These are phyloP conservation scores for Penicillium sp. DNA, from an alignment of 2,329 filamentous ascomycete genomes.

Conservation along the genomic window DNA sequence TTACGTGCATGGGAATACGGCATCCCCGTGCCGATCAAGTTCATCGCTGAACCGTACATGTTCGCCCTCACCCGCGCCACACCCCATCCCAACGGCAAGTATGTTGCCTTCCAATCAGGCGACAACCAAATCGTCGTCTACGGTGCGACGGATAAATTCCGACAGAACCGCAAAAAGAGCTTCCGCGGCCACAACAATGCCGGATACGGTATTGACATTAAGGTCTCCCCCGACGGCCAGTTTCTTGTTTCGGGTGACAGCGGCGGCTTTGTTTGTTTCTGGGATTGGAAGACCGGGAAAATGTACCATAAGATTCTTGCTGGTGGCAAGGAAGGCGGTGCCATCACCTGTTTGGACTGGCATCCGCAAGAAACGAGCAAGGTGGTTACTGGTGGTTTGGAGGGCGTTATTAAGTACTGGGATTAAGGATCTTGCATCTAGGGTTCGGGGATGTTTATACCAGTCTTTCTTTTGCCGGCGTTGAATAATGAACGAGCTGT, in stretches of 20 bases:
- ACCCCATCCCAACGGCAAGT: constrained; percentile 84
- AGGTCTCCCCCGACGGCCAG: constrained; percentile 85
- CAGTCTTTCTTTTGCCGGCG: constrained; percentile 7
- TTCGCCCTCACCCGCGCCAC: constrained; percentile 87
- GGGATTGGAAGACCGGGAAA: constrained; percentile 99
- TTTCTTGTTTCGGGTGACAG: constrained; percentile 85
- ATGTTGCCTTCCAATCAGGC: constrained; percentile 85
- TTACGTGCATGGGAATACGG: constrained; percentile 97
- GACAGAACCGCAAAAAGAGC: constrained; percentile 94
- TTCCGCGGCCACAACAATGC: constrained; percentile 96
- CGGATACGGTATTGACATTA: constrained; percentile 86
- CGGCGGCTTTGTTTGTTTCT: constrained; percentile 88
- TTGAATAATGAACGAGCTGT: constrained; percentile 1
- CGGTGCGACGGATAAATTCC: constrained; percentile 89
- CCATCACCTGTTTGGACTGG: constrained; percentile 87
- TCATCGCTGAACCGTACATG: constrained; percentile 97
- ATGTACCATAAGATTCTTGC: constrained; percentile 97
- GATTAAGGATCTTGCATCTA: constrained; percentile 57
- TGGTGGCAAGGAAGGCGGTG: constrained; percentile 62
- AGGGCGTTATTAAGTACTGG: constrained; percentile 89
- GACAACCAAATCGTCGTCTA: constrained; percentile 98
- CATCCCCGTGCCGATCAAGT: constrained; percentile 97
- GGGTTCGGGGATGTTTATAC: constrained; percentile 11
- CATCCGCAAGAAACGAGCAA: constrained; percentile 97
- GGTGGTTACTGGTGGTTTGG: constrained; percentile 83